phyloP scores from a whole-genome alignment of 1,139 yeast species.

The Nakaseomyces bracarensis region DNA sequence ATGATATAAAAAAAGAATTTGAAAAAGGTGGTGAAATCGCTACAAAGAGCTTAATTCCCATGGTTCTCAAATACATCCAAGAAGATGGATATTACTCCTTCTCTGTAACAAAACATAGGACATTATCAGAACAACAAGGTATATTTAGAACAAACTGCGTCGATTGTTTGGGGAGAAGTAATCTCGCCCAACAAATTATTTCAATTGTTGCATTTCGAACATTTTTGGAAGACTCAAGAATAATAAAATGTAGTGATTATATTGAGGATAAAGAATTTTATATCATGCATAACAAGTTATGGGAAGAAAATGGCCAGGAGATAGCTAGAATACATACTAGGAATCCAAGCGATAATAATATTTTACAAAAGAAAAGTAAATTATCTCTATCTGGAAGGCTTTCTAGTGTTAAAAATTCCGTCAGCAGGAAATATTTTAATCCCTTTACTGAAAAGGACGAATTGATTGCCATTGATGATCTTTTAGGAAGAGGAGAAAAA shows the following conservation, averaged over 20 bases:
- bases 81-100: constrained; percentile 76
- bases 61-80: constrained; percentile 54
- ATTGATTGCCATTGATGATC: constrained; percentile 76
- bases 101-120: constrained; percentile 41
- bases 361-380: constrained; percentile 88
- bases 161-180: constrained; percentile 93
- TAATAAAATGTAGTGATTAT: constrained; percentile 29
- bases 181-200: constrained; percentile 82
- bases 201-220: constrained; percentile 58
- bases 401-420: constrained; percentile 93
- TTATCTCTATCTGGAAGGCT: constrained; percentile 95
- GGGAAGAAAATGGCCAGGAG: constrained; percentile 99
- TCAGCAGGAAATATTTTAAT: constrained; percentile 89
- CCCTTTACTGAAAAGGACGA: constrained; percentile 89
- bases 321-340: constrained; percentile 95
- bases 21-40: constrained; percentile 81
- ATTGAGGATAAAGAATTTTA: constrained; percentile 42
- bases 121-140: constrained; percentile 73
- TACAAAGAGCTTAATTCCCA: constrained; percentile 62
- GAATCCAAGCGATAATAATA: constrained; percentile 89
- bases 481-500: constrained; percentile 71
- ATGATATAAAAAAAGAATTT: constrained; percentile 92
- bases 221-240: constrained; percentile 46
- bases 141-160: constrained; percentile 87
- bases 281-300: constrained; percentile 64